These are phyloP conservation scores for Sarcomyxa edulis DNA, from an alignment of 768 basidiomycete species.

Conservation along the genomic window DNA sequence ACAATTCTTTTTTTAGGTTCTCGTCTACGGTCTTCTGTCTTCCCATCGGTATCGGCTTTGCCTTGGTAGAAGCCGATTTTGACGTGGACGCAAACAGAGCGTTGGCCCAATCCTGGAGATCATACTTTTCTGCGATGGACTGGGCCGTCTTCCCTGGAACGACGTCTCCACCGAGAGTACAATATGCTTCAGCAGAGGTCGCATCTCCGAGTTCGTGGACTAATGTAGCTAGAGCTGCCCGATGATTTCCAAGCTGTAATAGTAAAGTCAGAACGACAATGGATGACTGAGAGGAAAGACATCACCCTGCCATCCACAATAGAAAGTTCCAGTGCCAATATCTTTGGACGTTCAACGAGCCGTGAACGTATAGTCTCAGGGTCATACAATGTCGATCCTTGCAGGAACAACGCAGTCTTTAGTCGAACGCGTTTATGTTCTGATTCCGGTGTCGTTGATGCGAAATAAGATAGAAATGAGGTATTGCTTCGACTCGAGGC, in stretches of 20 bases:
- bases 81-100: conserved; percentile 29
- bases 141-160: conserved; percentile 56
- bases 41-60: conserved; percentile 13
- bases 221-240: conserved; percentile 58
- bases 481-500: conserved; percentile 32
- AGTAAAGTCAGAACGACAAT: background rate
- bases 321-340: conserved; percentile 69
- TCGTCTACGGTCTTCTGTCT: conserved; percentile 39
- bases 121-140: conserved; percentile 40
- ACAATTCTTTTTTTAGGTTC: conserved; percentile 47
- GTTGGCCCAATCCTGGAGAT: conserved; percentile 49
- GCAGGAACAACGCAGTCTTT: conserved; percentile 74
- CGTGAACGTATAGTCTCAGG: conserved; percentile 36
- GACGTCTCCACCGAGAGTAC: conserved; percentile 73
- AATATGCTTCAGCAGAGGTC: conserved; percentile 81
- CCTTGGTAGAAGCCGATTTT: conserved; percentile 20
- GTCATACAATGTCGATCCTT: conserved; percentile 71
- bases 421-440: conserved; percentile 67
- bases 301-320: conserved; percentile 75
- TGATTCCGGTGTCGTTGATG: conserved; percentile 79
- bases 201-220: conserved; percentile 69
- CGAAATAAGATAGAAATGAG: conserved; percentile 70
- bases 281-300: conserved; percentile 1
- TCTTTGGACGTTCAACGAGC: conserved; percentile 41
- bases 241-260: conserved; percentile 41